A percentile compares a stretch with the other conserved stretches of the same genome.
These are phyloP conservation scores for Colletotrichum shisoi DNA, from an alignment of 2,329 filamentous ascomycete species.

Conservation along the genomic window DNA sequence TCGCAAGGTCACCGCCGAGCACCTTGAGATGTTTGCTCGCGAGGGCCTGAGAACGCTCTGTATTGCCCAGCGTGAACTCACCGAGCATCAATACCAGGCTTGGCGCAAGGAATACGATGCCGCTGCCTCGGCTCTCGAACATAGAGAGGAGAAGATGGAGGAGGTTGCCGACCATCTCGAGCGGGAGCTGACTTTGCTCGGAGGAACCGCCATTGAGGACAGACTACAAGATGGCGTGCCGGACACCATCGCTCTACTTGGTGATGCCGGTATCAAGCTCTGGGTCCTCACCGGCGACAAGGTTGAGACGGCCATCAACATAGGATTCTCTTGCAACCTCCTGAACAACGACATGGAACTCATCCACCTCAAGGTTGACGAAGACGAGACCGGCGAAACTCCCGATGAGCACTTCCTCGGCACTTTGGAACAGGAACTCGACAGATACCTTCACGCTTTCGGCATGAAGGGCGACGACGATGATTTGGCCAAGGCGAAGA, in stretches of 20 bases:
- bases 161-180: conserved; percentile 89
- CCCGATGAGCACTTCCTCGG: conserved; percentile 60
- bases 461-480: conserved; percentile 83
- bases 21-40: conserved; percentile 94
- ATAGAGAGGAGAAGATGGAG: conserved; percentile 93
- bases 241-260: conserved; percentile 90
- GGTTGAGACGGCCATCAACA: conserved; percentile 99
- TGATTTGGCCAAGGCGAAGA: conserved; percentile 79
- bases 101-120: conserved; percentile 90
- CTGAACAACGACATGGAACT: conserved; percentile 98
- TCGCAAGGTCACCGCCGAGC: conserved; percentile 83
- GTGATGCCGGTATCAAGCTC: conserved; percentile 93
- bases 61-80: conserved; percentile 82
- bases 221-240: conserved; percentile 95
- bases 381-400: conserved; percentile 67
- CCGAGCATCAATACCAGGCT: conserved; percentile 80
- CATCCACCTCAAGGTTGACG: conserved; percentile 84
- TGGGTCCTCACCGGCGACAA: conserved; percentile 99
- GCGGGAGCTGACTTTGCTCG: conserved; percentile 84
- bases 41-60: conserved; percentile 95
- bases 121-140: conserved; percentile 81
- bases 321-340: conserved; percentile 97
- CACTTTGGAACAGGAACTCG: conserved; percentile 73
- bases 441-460: conserved; percentile 76
- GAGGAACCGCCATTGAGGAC: conserved; percentile 97